Percentiles rank a stretch among this genome's conserved stretches.
phyloP scores from a whole-genome alignment of 495 filamentous ascomycete genomes.

The Annulohypoxylon nitens region DNA sequence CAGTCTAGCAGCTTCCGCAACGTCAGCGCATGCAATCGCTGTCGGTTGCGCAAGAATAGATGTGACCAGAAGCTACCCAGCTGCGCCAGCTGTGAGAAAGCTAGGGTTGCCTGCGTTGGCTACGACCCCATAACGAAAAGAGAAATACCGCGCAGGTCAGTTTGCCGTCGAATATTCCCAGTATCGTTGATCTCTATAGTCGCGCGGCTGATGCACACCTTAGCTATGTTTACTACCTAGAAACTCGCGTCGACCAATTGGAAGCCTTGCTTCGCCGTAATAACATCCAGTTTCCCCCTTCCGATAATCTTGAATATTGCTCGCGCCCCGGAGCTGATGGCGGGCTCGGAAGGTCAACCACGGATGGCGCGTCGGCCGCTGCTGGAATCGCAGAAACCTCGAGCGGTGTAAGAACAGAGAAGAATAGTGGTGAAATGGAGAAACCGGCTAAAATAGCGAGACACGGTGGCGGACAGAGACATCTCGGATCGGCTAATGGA shows the following conservation, averaged over 20 bases:
- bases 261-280: conserved; percentile 81
- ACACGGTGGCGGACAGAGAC: conserved; percentile 80
- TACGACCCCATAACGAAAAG: conserved; percentile 96
- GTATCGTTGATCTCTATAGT: conserved; percentile 9
- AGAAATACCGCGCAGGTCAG: conserved; percentile 86
- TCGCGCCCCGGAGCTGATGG: conserved; percentile 65
- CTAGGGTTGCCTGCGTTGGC: conserved; percentile 87
- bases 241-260: conserved; percentile 84
- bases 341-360: conserved; percentile 58
- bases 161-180: conserved; percentile 24
- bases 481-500: conserved; percentile 87
- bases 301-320: conserved; percentile 82
- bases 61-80: conserved; percentile 93
- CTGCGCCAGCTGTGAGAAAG: conserved; percentile 92
- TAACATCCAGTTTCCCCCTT: conserved; percentile 76
- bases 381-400: conserved; percentile 47
- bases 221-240: conserved; percentile 95
- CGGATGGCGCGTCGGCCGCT: conserved; percentile 50
- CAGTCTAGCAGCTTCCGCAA: conserved; percentile 81
- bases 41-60: conserved; percentile 90
- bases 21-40: conserved; percentile 95
- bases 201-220: conserved; percentile 38
- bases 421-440: conserved; percentile 69
- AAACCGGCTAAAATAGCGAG: conserved; percentile 80
- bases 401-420: conserved; percentile 53